Evolutionary conservation across 139 green algal genomes (phyloP), one percentile per base, ranked within the genome.

Genomic region (Pseudopediastrum boryanum): DNA sequence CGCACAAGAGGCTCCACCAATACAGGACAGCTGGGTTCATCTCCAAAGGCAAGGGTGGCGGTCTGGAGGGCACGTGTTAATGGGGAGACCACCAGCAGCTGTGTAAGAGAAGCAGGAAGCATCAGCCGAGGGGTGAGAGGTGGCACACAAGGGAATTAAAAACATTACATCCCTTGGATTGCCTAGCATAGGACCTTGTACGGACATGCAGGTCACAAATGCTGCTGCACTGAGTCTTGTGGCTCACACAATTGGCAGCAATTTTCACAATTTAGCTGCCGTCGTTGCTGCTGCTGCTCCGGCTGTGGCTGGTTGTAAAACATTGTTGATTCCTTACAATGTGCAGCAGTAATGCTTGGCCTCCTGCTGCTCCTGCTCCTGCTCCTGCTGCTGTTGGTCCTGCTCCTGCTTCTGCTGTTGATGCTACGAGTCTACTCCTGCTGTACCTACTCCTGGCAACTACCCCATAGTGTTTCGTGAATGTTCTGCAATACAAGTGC

Each of bases 31-130:
- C 59, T 64, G 75, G 41, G 81, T 13, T 43, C 52, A 21, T 27
- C 1, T 1, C 65, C 79, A 80, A 88, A 94, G 9, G 85, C 89
- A 2, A 92, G 63, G 7, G 84, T 36, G 5, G 88, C 89, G 33
- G 89, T 94, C 25, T 94, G 75, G 27, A 94, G 75, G 4, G 89
- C 88, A 2, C 89, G 75, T 0, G 83, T 89, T 1, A 94, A 86
- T 0, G 89, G 89, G 1, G 86, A 92, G 7, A 85, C 73, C 10
- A 92, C 84, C 23, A 92, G 44, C 31, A 91, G 52, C 63, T 88
- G 48, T 27, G 84, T 75, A 19, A 16, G 23, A 7, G 74, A 75
- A 2, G 21, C 6, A 5, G 82, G 38, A 7, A 43, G 64, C 56
- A 9, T 10, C 56, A n/a, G 23, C 56, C 13, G 21, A n/a, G 56